Percentiles rank a stretch among this genome's conserved stretches.
Evolutionary conservation across 139 green algal species (phyloP).

Genomic region (Limnomonas spitsbergensis): DNA sequence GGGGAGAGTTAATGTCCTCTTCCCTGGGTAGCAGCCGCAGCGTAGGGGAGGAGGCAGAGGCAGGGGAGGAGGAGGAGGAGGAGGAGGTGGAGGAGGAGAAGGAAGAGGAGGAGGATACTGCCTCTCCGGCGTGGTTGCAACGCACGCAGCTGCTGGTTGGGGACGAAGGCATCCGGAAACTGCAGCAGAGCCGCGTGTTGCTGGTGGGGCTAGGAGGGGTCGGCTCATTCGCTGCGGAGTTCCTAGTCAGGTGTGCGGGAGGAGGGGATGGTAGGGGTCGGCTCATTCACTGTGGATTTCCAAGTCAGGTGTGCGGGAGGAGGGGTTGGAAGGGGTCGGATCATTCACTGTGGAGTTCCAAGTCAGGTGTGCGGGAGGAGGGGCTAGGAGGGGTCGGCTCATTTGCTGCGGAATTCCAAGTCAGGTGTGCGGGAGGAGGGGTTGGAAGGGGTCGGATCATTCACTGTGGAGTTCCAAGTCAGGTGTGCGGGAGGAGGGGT

Average conservation of each 20-base stretch:
- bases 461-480: conserved; percentile 48
- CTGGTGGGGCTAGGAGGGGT: conserved; percentile 61
- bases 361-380: conserved; percentile 34
- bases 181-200: conserved; percentile 41
- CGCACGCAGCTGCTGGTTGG: conserved; percentile 44
- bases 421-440: conserved; percentile 19
- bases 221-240: conserved; percentile 51
- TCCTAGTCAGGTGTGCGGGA: conserved; percentile 40
- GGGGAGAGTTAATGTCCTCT: too few species aligned
- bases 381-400: conserved; percentile 58
- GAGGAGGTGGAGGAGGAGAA: too few species aligned
- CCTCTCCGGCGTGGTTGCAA: conserved; percentile 2
- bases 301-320: conserved; percentile 36
- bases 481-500: conserved; percentile 22
- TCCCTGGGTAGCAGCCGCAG: too few species aligned
- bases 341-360: conserved; percentile 52
- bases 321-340: conserved; percentile 59
- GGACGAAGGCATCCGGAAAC: conserved; percentile 12
- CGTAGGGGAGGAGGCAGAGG: too few species aligned
- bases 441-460: conserved; percentile 49
- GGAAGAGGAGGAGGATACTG: not conserved
- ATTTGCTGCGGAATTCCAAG: conserved; percentile 53
- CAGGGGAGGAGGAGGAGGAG: too few species aligned
- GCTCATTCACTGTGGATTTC: conserved; percentile 50
- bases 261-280: conserved; percentile 58